Conservation (phyloP, 148 eudicot genomes). For the Arctostaphylos glauca region DNA sequence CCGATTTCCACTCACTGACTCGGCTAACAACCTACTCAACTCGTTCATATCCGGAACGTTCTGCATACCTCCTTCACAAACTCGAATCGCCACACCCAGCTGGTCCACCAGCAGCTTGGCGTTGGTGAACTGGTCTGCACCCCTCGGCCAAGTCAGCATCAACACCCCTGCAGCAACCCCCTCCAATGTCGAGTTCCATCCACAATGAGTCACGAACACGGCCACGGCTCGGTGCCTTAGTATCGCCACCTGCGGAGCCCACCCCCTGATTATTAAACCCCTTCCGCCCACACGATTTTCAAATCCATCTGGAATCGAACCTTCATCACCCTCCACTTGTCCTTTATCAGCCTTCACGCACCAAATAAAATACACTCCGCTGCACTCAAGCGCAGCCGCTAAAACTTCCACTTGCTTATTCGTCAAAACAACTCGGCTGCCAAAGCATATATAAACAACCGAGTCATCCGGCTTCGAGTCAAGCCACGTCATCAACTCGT, state of each 20-base stretch:
- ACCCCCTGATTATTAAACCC: conserved; percentile 44
- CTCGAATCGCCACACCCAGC: conserved; percentile 33
- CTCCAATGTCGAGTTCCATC: conserved; percentile 75
- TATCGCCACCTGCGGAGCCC: conserved; percentile 65
- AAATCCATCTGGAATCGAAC: conserved; percentile 28
- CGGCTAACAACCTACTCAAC: conserved; percentile 32
- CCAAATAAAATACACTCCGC: conserved; percentile 55
- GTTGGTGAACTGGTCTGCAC: conserved; percentile 60
- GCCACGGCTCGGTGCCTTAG: conserved; percentile 53
- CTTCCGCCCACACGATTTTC: conserved; percentile 34
- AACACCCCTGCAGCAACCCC: conserved; percentile 48
- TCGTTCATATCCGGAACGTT: conserved; percentile 46
- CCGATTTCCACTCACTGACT: conserved; percentile 32
- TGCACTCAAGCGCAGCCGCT: conserved; percentile 45
- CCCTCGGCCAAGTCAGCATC: conserved; percentile 69
- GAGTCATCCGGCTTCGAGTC: conserved; percentile 42
- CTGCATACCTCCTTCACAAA: conserved; percentile 34
- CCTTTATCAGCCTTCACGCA: conserved; percentile 28
- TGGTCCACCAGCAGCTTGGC: conserved; percentile 53
- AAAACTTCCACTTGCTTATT: conserved; percentile 45
- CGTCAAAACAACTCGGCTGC: conserved; percentile 46
- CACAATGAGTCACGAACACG: conserved; percentile 65
- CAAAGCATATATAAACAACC: conserved; percentile 69
- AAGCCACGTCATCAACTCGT: conserved; percentile 47
- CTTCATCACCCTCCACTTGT: conserved; percentile 18